Percentiles rank a stretch among this genome's conserved stretches.
Conservation (phyloP, 768 basidiomycete species). For the Psilocybe tampanensis region DNA sequence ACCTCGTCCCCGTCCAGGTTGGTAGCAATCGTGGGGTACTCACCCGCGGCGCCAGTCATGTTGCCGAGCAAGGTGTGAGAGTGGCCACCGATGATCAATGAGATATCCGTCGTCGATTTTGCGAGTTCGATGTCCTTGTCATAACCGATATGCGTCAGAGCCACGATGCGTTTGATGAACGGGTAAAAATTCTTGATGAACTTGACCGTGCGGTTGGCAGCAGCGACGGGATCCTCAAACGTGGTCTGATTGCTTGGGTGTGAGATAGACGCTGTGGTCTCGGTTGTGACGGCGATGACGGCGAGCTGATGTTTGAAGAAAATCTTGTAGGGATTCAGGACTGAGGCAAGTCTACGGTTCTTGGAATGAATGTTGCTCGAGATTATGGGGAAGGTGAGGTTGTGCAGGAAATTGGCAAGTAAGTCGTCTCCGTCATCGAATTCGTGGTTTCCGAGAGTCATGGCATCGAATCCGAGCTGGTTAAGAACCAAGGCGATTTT, state of each 20-base stretch:
- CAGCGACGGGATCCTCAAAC: slow-evolving; percentile 40
- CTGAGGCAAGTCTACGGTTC: slow-evolving; percentile 31
- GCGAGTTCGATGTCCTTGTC: slow-evolving; percentile 44
- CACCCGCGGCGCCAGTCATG: slow-evolving; percentile 38
- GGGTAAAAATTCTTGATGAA: slow-evolving; percentile 32
- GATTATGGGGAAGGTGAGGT: slow-evolving; percentile 46
- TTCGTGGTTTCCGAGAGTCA: slow-evolving; percentile 50
- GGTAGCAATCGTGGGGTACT: slow-evolving; percentile 45
- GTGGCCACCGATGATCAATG: slow-evolving; percentile 46
- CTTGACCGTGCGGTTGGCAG: slow-evolving; percentile 39
- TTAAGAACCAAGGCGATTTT: slow-evolving; percentile 44
- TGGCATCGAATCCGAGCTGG: slow-evolving; percentile 44
- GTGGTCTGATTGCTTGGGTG: slow-evolving; percentile 39
- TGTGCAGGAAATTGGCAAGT: slow-evolving; percentile 37
- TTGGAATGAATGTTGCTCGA: slow-evolving; percentile 45
- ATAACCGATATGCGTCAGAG: slow-evolving; percentile 50
- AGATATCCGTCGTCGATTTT: slow-evolving; percentile 37
- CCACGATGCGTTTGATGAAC: slow-evolving; percentile 40
- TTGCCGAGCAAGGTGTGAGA: slow-evolving; percentile 48
- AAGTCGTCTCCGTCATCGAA: slow-evolving; percentile 45
- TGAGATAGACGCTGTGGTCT: slow-evolving; percentile 39
- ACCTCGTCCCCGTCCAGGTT: slow-evolving; percentile 49
- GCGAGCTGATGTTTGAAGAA: slow-evolving; percentile 42
- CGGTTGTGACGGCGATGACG: slow-evolving; percentile 44
- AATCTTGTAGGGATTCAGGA: slow-evolving; percentile 41